These are phyloP conservation scores for Dioscorea alata DNA, from an alignment of 106 monocot species.

Conservation along the genomic window DNA sequence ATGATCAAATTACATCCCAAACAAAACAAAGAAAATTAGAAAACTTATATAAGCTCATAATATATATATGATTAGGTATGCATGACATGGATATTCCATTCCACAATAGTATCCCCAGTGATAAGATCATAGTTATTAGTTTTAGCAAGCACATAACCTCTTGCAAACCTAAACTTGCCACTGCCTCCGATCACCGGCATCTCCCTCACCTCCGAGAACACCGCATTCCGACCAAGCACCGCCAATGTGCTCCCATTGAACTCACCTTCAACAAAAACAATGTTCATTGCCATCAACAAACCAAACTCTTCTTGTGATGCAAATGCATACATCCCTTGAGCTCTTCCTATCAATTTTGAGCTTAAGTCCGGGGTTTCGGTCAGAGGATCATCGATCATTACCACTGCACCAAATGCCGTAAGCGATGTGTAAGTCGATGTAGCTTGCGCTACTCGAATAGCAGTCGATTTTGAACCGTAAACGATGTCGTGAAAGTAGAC, in stretches of 20 bases:
- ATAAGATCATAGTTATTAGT: conserved; percentile 1
- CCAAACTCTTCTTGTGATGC: conserved; percentile 22
- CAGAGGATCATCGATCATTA: conserved; percentile 38
- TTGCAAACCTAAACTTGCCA: conserved; percentile 29
- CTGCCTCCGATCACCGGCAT: conserved; percentile 28
- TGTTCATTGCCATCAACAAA: conserved; percentile 16
- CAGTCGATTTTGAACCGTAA: conserved; percentile 6
- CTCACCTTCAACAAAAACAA: conserved; percentile 27
- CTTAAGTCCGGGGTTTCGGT: conserved; percentile 17
- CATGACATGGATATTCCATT: conserved; percentile 12
- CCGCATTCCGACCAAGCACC: conserved; percentile 21
- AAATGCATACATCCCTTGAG: conserved; percentile 27
- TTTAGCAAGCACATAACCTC: conserved; percentile 19
- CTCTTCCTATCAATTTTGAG: conserved; percentile 26
- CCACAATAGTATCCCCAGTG: background rate
- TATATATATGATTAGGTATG: conserved; percentile 2
- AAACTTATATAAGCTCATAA: too few species aligned
- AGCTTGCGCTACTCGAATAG: conserved; percentile 11
- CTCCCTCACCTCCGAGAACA: conserved; percentile 14
- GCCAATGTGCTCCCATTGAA: conserved; percentile 31
- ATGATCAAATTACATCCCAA: too few species aligned
- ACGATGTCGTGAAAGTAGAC: conserved; percentile 35
- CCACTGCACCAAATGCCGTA: conserved; percentile 29
- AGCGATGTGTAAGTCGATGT: background rate
- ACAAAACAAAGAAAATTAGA: too few species aligned